A percentile compares a stretch with the other conserved stretches of the same genome.
phyloP scores from a whole-genome alignment of 257 asterid genomes.

The Cinchona pubescens region DNA sequence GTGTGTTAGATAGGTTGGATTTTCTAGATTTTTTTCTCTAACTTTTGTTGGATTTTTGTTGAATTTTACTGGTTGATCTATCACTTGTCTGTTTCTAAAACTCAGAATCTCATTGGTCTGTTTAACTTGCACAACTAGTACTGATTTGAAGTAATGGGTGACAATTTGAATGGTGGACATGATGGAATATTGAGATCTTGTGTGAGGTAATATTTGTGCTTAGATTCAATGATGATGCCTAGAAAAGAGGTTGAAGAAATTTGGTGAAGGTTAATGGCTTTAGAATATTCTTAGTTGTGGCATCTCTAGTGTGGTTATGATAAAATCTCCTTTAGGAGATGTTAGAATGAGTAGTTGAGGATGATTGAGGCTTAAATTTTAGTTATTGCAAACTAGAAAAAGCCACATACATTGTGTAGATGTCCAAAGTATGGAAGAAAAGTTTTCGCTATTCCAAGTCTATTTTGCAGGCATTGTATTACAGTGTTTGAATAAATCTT shows the following conservation, averaged over 20 bases:
- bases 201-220: background rate
- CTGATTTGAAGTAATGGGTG: background rate
- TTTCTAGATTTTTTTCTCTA: background rate
- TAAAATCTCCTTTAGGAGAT: background rate
- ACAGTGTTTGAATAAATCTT: slow-evolving; percentile 10
- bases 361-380: background rate
- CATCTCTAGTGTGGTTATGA: background rate
- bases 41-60: no score
- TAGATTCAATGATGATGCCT: background rate
- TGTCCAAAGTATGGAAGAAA: background rate
- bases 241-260: background rate
- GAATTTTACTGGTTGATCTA: background rate
- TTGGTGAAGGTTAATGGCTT: background rate
- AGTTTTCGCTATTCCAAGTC: background rate
- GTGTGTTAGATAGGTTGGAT: background rate
- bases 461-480: slow-evolving; percentile 8
- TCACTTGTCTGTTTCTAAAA: background rate
- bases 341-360: background rate
- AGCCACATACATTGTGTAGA: background rate
- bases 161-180: background rate
- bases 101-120: background rate
- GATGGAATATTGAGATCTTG: background rate
- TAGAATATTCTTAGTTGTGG: background rate
- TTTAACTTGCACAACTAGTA: background rate
- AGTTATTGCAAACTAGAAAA: background rate